Evolutionary conservation across 2,329 filamentous ascomycete species (phyloP), one percentile per base, ranked within the genome.

Genomic region (Stemphylium lycopersici): DNA sequence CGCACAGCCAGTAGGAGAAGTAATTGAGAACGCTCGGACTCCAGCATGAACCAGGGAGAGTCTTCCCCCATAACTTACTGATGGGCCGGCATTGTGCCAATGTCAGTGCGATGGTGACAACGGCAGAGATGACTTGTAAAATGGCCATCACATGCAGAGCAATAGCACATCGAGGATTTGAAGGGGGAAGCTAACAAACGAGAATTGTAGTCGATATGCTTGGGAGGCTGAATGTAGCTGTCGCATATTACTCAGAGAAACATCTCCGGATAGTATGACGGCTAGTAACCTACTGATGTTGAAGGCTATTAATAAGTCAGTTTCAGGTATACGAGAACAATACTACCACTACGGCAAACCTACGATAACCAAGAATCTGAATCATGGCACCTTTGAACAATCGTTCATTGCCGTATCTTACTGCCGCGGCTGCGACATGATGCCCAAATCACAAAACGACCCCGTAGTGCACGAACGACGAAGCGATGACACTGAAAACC

Each of bases 351-450:
- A 15, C 12, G 6, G 6, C 2, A 5, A 36, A 32, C 48, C 3
- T 52, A 54, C 53, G 53, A 20, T 59, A 56, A 18, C 49, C 53
- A 13, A 59, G 22, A 38, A 59, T 56, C 31, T 56, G 53, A 18
- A 33, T 51, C 32, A 48, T 54, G 1, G 53, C 56, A 11, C 41
- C 42, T 32, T 32, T 32, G 34, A 49, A 56, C 4, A 59, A 33
- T 16, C 44, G 39, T 5, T 59, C 24, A 8, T 37, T 15, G 6
- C 56, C 49, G 26, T 33, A 46, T 15, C 54, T 15, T 16, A 43
- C 42, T 4, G 31, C 20, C 4, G 56, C 42, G 4, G 36, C 43
- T 22, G 41, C 45, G 6, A 45, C 56, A 6, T 53, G 49, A 11
- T 32, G 50, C 10, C 49, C 56, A 10, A 56, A 59, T 11, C 56